Evolutionary conservation across 1,139 yeast genomes (phyloP), one percentile per base, ranked within the genome.

Genomic region (Pichia sp.): DNA sequence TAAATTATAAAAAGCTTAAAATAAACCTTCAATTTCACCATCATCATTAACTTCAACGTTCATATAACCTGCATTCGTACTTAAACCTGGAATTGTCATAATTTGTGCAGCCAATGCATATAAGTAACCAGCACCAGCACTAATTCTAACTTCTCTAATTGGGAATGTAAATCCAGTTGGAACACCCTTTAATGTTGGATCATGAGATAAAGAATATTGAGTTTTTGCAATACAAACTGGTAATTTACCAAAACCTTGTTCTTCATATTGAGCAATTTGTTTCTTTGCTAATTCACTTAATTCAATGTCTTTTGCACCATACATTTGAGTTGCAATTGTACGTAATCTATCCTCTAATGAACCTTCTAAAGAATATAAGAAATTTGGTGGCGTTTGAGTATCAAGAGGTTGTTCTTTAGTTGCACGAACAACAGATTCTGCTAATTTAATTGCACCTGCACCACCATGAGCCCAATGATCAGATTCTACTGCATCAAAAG

Each of bases 401-500:
- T 42, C 46, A 53, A 55, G 51, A 62, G 64, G 53, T 61, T 39
- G 45, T 56, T 57, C 47, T 62, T 65, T 59, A 29, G 77, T 78
- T 2, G 87, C 82, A 55, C 76, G 70, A 34, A 78, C 78, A 35
- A 84, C 87, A n/a, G 85, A 72, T 50, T 79, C 65, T 35, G 92
- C 92, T 50, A 84, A 69, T 16, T 76, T 73, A 40, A 81, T 63
- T 10, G 92, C 86, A 54, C 90, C 94, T 46, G 65, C 66, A 59
- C 94, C 94, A 68, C 94, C 94, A 63, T 80, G 68, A 48, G 83
- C 87, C 87, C 90, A 84, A 61, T 84, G 92, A 65, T 81, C 81
- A 9, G 89, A 76, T 30, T 80, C 75, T 47, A 82, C 87, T 20
- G 92, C 92, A 58, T 71, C 83, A 49, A 71, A 72, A 2, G 94